Conservation (phyloP, 495 filamentous ascomycete species). For the Aspergillus wentii region DNA sequence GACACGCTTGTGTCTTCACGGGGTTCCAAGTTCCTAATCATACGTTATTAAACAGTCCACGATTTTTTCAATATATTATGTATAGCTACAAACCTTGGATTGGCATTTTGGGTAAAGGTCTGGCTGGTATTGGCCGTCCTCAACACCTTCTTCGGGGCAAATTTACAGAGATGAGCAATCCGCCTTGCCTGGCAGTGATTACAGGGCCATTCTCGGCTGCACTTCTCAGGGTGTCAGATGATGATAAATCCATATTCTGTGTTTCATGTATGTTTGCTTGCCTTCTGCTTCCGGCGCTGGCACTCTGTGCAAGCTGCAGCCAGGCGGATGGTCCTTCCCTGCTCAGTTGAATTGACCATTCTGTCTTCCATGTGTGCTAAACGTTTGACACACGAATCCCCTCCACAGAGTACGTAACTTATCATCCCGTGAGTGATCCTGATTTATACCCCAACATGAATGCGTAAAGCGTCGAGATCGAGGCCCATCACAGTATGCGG, state of each 20-base stretch:
- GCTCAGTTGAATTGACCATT: slow-evolving; percentile 12
- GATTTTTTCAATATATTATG: too few relatives aligned
- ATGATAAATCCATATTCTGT: too few relatives aligned
- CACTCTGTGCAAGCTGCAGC: slow-evolving; percentile 29
- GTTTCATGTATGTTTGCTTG: too few relatives aligned
- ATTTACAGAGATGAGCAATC: slow-evolving; percentile 28
- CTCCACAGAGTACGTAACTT: too few relatives aligned
- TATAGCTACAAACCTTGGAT: slow-evolving; percentile 12
- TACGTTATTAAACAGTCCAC: too few relatives aligned
- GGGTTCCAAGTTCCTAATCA: too few relatives aligned
- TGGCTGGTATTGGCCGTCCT: slow-evolving; percentile 2
- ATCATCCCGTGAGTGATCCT: too few relatives aligned
- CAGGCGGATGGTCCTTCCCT: slow-evolving; percentile 9
- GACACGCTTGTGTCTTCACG: neutral
- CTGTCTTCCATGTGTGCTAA: neutral
- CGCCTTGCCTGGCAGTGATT: slow-evolving; percentile 28
- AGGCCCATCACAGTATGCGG: too few relatives aligned
- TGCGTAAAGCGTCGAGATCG: too few relatives aligned
- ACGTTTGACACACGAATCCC: too few relatives aligned
- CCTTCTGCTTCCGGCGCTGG: slow-evolving; percentile 34
- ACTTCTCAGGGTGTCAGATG: slow-evolving; percentile 12
- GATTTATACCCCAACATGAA: too few relatives aligned
- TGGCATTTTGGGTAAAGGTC: neutral
- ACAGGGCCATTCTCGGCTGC: slow-evolving; percentile 30
- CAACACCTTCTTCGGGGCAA: slow-evolving; percentile 8